A percentile compares a stretch with the other conserved stretches of the same genome.
Conservation (phyloP, 257 asterid species). For the Orobanche coerulescens region DNA sequence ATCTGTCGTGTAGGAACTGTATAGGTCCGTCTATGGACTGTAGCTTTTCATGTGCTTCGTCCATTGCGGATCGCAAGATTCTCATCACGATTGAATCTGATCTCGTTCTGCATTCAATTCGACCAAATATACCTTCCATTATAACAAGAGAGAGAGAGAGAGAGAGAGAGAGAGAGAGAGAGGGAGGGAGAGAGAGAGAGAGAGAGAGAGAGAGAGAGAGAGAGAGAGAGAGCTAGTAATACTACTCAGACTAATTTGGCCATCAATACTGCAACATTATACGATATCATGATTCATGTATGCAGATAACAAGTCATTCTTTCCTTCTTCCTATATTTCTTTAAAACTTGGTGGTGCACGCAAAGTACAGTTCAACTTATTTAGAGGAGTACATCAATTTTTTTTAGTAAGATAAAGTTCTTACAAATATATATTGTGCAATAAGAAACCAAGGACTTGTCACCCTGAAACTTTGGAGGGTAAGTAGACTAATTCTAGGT, state of each 20-base stretch:
- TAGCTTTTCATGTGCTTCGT: constrained; percentile 57
- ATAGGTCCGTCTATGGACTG: constrained; percentile 60
- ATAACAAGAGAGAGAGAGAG: no score
- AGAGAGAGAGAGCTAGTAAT: neutral
- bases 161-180: no score
- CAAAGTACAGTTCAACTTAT: neutral
- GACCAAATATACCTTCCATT: constrained; percentile 59
- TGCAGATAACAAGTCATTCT: no score
- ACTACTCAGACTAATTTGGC: no score
- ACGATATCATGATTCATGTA: no score
- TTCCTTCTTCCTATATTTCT: no score
- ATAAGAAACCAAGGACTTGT: neutral
- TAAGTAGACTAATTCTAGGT: constrained; percentile 24
- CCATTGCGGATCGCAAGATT: constrained; percentile 72
- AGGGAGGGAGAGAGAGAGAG: neutral
- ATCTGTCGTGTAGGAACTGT: constrained; percentile 56
- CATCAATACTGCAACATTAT: no score
- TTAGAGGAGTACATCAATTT: neutral
- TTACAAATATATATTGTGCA: neutral
- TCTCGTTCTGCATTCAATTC: constrained; percentile 48
- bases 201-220: neutral
- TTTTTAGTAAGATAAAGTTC: neutral
- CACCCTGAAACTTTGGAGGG: constrained; percentile 16
- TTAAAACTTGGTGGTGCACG: no score
- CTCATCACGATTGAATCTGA: constrained; percentile 59